Evolutionary conservation across 192 early-diverging fungal species (phyloP), one percentile per base, ranked within the genome.

Genomic region (Coemansia sp.): DNA sequence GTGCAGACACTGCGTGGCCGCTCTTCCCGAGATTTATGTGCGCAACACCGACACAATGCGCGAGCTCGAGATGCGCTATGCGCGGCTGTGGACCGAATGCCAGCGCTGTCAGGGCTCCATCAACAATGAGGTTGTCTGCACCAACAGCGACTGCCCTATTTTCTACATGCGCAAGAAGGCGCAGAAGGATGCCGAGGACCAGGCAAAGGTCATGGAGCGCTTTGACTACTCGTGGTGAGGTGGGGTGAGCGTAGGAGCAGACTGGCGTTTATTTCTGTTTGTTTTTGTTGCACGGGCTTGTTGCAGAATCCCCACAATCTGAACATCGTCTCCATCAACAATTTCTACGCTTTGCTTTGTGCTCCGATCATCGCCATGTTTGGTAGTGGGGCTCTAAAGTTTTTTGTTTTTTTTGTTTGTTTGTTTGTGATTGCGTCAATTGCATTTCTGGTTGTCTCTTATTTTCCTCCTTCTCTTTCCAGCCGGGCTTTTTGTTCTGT

Each of bases 101-200:
- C 97, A 99, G 80, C 85, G 93, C 42, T 99, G 97, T 69, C 96
- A 98, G 75, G 96, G 94, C 37, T 92, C 87, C 65, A 73, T 98
- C 40, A 95, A 97, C 79, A 93, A 93, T 68, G 95, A 98, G 66
- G 93, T 99, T 12, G 86, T 99, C 60, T 99, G 97, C 80, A 94
- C 92, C 5, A 93, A 90, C 66, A 92, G 89, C 74, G 95, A 97
- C 77, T 99, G 97, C 75, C 95, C 97, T 6, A 99, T 99, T 37
- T 98, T 97, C 71, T 99, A 93, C 67, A 99, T 99, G 97, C 91
- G 97, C 61, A 95, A 94, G 63, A 97, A 96, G 78, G 91, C 87
- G 15, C 94, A 95, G 70, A 98, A 97, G 76, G 97, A 99, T 58
- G 84, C 94, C 69, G 84, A 90, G 37, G 91, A 95, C 19, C 87